Base-by-base conservation (phyloP, 129 eudicot species). In the Pittosporum tobira region DNA sequence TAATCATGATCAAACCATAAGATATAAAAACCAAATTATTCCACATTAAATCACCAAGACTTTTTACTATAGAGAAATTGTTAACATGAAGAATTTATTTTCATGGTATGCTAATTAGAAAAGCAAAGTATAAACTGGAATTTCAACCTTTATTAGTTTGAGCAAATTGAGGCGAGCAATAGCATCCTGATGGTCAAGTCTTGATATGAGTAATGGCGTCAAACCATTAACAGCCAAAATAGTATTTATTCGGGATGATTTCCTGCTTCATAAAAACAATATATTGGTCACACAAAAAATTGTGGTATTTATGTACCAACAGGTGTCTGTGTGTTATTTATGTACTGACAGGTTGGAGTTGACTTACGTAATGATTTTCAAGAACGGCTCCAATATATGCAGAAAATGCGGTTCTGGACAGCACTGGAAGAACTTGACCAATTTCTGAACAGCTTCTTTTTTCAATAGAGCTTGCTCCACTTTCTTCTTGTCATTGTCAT, bases 141-240 rank as follows among this genome's bases (percentile, higher is more conserved):
- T 23, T 37, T 71, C 30, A 34, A 91, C 99, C 99, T 87, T 91
- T 45, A 91, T 91, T 48, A 91, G 48, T 73, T 84, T 87, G 48
- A 91, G 96, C 77, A 91, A 71, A 71, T 84, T 91, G 66, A 91
- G 84, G 31, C 99, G 96, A 57, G 96, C 99, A 44, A 91, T 91
- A 43, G 99, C 99, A 63, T 91, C 99, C 66, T 72, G 99, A 67
- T 86, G 99, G 64, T 91, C 94, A 51, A 91, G 99, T 62, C 95
- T 81, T 7, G 87, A 75, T 46, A 91, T 77, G 36, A 91, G 85
- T 77, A 91, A 70, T 31, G 99, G 94, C 13, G 99, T 91, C 72
- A 91, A 68, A 22, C 99, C 99, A 63, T 87, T 87, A 60, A 91
- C 94, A 64, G 96, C 95, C 69, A 91, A 73, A 29, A 90, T 87